Conservation (phyloP, 2,329 filamentous ascomycete genomes). For the Talaromyces sp. region DNA sequence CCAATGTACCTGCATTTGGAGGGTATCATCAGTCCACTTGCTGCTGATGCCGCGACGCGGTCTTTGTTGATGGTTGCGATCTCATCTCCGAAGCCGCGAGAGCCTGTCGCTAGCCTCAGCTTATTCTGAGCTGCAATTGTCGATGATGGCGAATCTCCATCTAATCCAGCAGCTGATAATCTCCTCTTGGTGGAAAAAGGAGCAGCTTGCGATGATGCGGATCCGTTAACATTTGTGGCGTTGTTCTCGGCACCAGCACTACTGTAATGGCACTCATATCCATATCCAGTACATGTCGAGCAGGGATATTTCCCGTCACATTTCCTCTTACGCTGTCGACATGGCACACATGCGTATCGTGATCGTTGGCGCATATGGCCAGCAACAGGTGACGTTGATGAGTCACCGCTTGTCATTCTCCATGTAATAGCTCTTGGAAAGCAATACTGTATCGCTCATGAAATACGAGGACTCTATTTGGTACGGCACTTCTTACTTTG, state of each 20-base stretch:
- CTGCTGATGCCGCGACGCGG: not conserved
- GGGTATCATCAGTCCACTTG: slow-evolving; percentile 28
- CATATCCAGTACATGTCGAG: slow-evolving; percentile 20
- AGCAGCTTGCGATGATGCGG: not conserved
- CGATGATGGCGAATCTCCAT: not conserved
- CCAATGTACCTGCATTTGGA: slow-evolving; percentile 32
- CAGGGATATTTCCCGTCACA: slow-evolving; percentile 20
- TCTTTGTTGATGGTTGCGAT: slow-evolving; percentile 1
- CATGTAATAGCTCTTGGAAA: not conserved
- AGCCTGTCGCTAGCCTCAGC: not conserved
- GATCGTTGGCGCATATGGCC: slow-evolving; percentile 20
- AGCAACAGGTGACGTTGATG: not conserved
- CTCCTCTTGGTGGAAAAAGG: slow-evolving; percentile 1
- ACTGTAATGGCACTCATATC: slow-evolving; percentile 19
- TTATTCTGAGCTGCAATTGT: not conserved
- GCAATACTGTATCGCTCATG: not conserved
- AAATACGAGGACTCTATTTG: too few relatives aligned
- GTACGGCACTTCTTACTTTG: not conserved
- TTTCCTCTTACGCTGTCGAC: slow-evolving; percentile 21
- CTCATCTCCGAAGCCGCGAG: slow-evolving; percentile 7
- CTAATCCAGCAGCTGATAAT: slow-evolving; percentile 6
- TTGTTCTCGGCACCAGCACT: not conserved
- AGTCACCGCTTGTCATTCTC: slow-evolving; percentile 10
- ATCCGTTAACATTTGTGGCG: not conserved
- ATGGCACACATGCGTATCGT: slow-evolving; percentile 19